These are phyloP conservation scores for Leishmania braziliensis DNA, from an alignment of 208 protist genomes.

Conservation along the genomic window DNA sequence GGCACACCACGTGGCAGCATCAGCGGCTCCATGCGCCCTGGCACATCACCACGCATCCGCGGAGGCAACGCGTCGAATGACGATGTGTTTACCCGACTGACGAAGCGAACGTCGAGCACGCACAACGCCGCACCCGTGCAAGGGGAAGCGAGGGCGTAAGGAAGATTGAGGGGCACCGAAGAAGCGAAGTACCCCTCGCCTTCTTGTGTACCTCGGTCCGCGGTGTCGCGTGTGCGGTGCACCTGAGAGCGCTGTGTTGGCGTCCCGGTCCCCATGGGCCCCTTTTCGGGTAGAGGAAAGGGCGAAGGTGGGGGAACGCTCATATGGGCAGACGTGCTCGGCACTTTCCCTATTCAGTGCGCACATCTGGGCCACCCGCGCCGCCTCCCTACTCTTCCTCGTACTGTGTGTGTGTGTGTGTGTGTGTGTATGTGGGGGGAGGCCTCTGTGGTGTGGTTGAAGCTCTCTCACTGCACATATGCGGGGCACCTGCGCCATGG, in stretches of 20 bases:
- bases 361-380: not conserved
- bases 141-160: not conserved
- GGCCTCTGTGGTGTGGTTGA: not conserved
- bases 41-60: not conserved
- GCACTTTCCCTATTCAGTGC: not conserved
- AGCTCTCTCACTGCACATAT: not conserved
- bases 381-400: too few species aligned
- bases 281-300: not conserved
- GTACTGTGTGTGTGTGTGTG: too few species aligned
- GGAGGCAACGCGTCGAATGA: constrained; percentile 7
- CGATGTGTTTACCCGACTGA: constrained; percentile 20
- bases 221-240: not conserved
- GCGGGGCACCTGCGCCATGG: too few species aligned
- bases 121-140: not conserved
- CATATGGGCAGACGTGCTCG: not conserved
- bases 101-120: not conserved
- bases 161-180: not conserved
- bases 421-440: too few species aligned
- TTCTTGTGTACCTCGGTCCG: not conserved
- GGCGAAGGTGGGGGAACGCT: not conserved
- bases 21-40: constrained; percentile 8
- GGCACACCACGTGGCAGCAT: constrained; percentile 26
- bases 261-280: not conserved
- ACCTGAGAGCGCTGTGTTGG: not conserved
- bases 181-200: not conserved